Base-by-base conservation (phyloP, 352 stramenopile genomes). In the Pilasporangium apinafurcum region DNA sequence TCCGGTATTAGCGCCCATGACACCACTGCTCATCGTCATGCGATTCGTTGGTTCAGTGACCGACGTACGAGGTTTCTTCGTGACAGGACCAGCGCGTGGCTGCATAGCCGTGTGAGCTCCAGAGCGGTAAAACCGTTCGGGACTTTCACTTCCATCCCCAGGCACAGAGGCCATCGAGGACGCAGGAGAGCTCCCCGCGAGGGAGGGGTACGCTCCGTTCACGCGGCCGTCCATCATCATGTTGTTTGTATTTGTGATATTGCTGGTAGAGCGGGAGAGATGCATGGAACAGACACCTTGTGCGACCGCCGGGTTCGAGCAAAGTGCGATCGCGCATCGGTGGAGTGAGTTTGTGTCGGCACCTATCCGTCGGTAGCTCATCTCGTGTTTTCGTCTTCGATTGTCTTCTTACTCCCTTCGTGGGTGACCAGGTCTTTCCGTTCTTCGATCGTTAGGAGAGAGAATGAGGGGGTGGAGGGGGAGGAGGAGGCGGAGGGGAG, bases 261-360 rank as follows among this genome's bases (percentile, higher is more conserved):
- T 5, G 46, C 42, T 10, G 27, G 44, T 41, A 31, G 45, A 67
- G 31, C 72, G 69, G 10, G 74, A 83, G 38, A 86, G 59, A 41
- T 92, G 79, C 57, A 88, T 77, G 28, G 74, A 65, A 50, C 79
- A 92, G 16, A 92, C 75, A 27, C 76, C 74, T 41, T 89, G 66
- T 8, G 79, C 74, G 28, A 87, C 71, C 13, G 79, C 76, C 13
- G 81, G 72, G 51, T 89, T 80, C 8, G 79, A 81, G 65, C 79
- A 92, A 14, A 92, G 56, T 29, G 69, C 74, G 47, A 92, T 80
- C 22, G 69, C 75, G 53, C 79, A 92, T 24, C 79, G 76, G 46
- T 90, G 78, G 18, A 90, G 69, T 24, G 69, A 81, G 59, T 68
- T 83, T 33, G 28, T 17, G 30, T n/a, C 31, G 13, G 27, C 22